A percentile compares a stretch with the other conserved stretches of the same genome.
These are phyloP conservation scores for Neonectria sp. DNA, from an alignment of 2,329 filamentous ascomycete species.

Conservation along the genomic window DNA sequence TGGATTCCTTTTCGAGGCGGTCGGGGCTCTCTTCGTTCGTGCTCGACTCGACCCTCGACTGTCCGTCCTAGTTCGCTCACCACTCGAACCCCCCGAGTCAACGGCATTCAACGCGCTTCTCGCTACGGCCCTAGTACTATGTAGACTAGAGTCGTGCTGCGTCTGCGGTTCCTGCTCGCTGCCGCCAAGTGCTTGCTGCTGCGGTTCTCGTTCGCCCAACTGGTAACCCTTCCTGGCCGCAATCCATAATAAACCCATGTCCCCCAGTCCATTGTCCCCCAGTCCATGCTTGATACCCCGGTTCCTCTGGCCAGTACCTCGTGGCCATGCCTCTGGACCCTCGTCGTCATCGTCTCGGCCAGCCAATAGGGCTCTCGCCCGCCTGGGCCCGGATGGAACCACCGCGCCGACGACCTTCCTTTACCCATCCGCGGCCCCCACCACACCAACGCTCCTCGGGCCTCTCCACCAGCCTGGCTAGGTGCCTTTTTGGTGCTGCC, in stretches of 20 bases:
- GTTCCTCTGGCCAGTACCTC: conserved; percentile 16
- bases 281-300: conserved; percentile 26
- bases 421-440: conserved; percentile 25
- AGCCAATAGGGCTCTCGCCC: conserved; percentile 42
- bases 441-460: conserved; percentile 38
- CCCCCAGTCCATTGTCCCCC: conserved; percentile 3
- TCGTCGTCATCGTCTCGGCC: conserved; percentile 29
- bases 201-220: not conserved
- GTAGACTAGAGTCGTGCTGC: not conserved
- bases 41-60: no score
- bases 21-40: no score
- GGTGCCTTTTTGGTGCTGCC: not conserved
- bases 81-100: conserved; percentile 12
- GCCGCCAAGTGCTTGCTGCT: conserved; percentile 1
- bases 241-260: conserved; percentile 12
- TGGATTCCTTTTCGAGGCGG: no score
- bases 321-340: conserved; percentile 32
- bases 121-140: not conserved
- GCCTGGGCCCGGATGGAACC: conserved; percentile 39
- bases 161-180: conserved; percentile 12
- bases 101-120: conserved; percentile 20
- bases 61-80: conserved; percentile 5
- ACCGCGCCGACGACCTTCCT: conserved; percentile 39
- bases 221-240: not conserved
- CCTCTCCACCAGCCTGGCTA: conserved; percentile 24